Evolutionary conservation across 2,329 filamentous ascomycete genomes (phyloP).

Genomic region (Ophiostoma quercus): DNA sequence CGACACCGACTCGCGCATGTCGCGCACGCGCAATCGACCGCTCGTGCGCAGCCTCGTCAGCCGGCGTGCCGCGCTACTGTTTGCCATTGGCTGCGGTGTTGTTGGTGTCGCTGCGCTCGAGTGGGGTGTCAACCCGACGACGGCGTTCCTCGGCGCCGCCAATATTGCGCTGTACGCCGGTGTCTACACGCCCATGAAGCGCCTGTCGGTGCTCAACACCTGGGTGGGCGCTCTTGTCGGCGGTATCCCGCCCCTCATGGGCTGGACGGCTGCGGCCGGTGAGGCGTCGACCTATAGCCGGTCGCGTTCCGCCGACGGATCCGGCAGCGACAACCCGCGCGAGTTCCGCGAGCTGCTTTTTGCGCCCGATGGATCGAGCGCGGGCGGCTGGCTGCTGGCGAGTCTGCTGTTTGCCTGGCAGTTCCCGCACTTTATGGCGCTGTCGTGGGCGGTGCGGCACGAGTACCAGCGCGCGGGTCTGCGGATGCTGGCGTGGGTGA

Average conservation of each 20-base stretch:
- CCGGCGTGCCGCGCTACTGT: slow-evolving; percentile 64
- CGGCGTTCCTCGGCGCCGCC: slow-evolving; percentile 72
- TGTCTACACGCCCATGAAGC: slow-evolving; percentile 88
- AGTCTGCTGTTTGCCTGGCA: slow-evolving; percentile 89
- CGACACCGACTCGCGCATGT: slow-evolving; percentile 86
- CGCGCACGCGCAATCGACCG: slow-evolving; percentile 82
- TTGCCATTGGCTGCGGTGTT: slow-evolving; percentile 68
- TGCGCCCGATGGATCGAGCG: slow-evolving; percentile 52
- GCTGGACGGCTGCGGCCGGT: slow-evolving; percentile 91
- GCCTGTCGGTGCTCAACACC: slow-evolving; percentile 79
- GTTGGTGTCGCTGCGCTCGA: slow-evolving; percentile 69
- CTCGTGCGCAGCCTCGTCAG: slow-evolving; percentile 77
- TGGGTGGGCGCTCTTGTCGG: slow-evolving; percentile 93
- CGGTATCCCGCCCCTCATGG: slow-evolving; percentile 93
- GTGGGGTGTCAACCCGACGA: slow-evolving; percentile 89
- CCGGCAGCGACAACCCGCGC: slow-evolving; percentile 55
- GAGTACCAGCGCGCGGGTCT: slow-evolving; percentile 74
- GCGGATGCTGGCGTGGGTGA: slow-evolving; percentile 77
- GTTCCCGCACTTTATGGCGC: slow-evolving; percentile 95
- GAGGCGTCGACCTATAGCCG: slow-evolving; percentile 42
- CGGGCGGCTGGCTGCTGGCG: slow-evolving; percentile 85
- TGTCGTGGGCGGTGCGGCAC: slow-evolving; percentile 81
- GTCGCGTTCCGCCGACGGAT: not conserved
- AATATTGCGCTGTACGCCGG: slow-evolving; percentile 91
- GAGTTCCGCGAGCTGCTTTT: slow-evolving; percentile 62